Evolutionary conservation across 2,329 filamentous ascomycete genomes (phyloP).

Genomic region (Stagonosporopsis tanaceti): DNA sequence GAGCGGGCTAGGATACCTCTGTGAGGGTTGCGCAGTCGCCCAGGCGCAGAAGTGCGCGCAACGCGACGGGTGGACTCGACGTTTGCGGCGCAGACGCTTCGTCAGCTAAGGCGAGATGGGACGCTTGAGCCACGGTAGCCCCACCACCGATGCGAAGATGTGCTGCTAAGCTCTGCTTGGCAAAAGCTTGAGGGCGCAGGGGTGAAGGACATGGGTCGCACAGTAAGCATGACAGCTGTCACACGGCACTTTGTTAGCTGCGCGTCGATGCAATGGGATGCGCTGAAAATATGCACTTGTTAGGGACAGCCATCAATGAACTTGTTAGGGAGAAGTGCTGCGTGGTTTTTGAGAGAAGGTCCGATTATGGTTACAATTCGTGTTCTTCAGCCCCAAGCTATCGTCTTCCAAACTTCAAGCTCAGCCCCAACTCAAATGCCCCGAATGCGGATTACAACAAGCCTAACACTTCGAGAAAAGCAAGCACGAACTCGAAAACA

Average conservation of each 20-base stretch:
- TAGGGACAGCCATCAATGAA: not conserved
- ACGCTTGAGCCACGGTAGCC: slow-evolving; percentile 3
- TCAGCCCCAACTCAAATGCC: not conserved
- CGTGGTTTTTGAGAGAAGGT: slow-evolving; percentile 8
- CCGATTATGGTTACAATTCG: slow-evolving; percentile 5
- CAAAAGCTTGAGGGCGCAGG: slow-evolving; percentile 28
- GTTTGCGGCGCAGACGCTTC: slow-evolving; percentile 14
- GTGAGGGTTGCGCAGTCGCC: not conserved
- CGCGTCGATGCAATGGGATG: not conserved
- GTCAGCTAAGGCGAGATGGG: slow-evolving; percentile 3
- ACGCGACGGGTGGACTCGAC: not conserved
- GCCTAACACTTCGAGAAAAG: not conserved
- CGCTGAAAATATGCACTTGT: not conserved
- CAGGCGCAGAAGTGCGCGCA: slow-evolving; percentile 2
- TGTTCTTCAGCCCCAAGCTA: not conserved
- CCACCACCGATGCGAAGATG: slow-evolving; percentile 9
- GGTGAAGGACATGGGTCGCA: not conserved
- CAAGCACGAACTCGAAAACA: not conserved
- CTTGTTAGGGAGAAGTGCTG: not conserved
- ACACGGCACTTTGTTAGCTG: slow-evolving; percentile 1
- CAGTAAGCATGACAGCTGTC: slow-evolving; percentile 10
- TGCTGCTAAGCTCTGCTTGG: slow-evolving; percentile 33
- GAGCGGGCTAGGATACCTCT: not conserved
- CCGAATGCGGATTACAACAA: slow-evolving; percentile 9
- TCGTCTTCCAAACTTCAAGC: slow-evolving; percentile 7